Base-by-base conservation (phyloP, 805 yeast species). In the Candida sakaeoensis region DNA sequence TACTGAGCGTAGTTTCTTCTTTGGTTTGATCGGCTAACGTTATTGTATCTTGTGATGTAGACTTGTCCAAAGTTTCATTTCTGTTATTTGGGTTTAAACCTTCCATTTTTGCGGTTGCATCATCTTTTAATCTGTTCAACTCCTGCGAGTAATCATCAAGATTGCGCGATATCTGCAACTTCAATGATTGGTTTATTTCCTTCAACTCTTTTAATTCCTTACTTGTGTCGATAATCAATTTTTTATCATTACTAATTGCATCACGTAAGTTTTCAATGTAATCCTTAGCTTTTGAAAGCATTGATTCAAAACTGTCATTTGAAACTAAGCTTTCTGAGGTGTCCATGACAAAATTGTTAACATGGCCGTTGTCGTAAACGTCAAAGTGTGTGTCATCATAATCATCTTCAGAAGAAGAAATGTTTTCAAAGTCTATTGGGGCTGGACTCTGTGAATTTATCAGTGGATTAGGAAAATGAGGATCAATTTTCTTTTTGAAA, bases 391-490 rank as follows among this genome's bases (percentile, higher is more conserved):
- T 25, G 19, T 19, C 33, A 21, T 36, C 33, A 16, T 26, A 16
- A 21, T 36, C 39, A 27, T 36, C 39, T 27, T 18, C 32, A 3
- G 33, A 27, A 14, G 39, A 36, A 15, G 39, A 36, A 3, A 27
- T 27, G 27, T 27, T 27, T 12, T 12, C 12, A 13, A 36, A 27
- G 14, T 36, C 39, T 9, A 36, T 27, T 9, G 28, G 39, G 13
- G 33, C 14, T 12, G 26, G n/a, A 14, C 17, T 15, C 14, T 24
- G 30, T 24, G 8, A 17, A 12, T 8, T 8, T 6, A 15, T 12
- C n/a, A n/a, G n/a, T 6, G 15, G 19, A 17, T 9, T 19, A 12
- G 34, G 34, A 19, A 31, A 31, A 31, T 31, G 8, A 17, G 24
- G 34, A 31, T 31, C 34, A 18, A 8, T 31, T 15, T 16, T 28